phyloP scores from a whole-genome alignment of 164 flowering plant species.

The Vitis rupestris region DNA sequence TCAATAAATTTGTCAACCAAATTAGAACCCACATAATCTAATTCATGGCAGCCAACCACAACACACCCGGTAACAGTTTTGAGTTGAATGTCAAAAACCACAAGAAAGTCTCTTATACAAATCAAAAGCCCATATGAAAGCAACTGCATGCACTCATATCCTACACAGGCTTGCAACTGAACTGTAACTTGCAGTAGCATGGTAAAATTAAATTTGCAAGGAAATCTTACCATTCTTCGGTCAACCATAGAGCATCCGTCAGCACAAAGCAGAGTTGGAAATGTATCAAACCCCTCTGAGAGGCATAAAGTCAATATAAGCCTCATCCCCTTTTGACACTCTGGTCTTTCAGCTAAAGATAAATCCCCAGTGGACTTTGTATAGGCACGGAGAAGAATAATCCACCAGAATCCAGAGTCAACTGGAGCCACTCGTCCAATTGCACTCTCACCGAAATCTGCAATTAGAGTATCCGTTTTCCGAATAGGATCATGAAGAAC shows the following conservation, averaged over 20 bases:
- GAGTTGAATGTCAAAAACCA: too few relatives aligned
- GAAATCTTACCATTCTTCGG: conserved; percentile 58
- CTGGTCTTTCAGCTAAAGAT: conserved; percentile 61
- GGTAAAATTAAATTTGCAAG: background rate
- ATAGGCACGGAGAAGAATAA: conserved; percentile 69
- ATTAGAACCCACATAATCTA: too few relatives aligned
- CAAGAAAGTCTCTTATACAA: too few relatives aligned
- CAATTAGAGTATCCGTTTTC: conserved; percentile 57
- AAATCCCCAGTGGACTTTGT: conserved; percentile 73
- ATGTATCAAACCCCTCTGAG: conserved; percentile 75
- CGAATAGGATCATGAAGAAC: conserved; percentile 63
- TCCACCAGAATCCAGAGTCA: conserved; percentile 87
- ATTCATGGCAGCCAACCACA: too few relatives aligned
- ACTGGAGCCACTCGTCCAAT: conserved; percentile 83
- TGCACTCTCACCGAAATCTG: conserved; percentile 80
- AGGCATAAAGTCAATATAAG: conserved; percentile 60
- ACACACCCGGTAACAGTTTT: too few relatives aligned
- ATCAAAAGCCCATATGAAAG: too few relatives aligned
- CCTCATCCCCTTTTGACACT: conserved; percentile 64
- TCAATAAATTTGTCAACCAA: too few relatives aligned
- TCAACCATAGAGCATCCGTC: conserved; percentile 81
- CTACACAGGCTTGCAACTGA: too few relatives aligned
- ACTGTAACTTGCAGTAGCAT: too few relatives aligned
- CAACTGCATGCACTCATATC: too few relatives aligned
- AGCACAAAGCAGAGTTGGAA: conserved; percentile 74